These are phyloP conservation scores for Pseudocercospora musae DNA, from an alignment of 2,329 filamentous ascomycete species.

Conservation along the genomic window DNA sequence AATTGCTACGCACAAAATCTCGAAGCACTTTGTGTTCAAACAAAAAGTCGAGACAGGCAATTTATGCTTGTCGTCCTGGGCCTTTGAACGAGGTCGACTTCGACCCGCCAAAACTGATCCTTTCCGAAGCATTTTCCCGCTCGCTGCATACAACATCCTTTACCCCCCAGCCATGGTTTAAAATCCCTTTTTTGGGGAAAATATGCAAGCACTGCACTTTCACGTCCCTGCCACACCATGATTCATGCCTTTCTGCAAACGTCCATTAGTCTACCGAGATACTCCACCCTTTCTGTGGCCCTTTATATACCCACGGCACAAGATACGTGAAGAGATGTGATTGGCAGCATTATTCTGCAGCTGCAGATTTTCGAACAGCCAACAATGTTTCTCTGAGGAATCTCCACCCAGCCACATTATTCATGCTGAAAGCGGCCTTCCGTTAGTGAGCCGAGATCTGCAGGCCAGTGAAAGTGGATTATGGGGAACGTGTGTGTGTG, in stretches of 20 bases:
- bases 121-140: not conserved
- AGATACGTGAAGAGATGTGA: not conserved
- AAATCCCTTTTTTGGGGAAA: not conserved
- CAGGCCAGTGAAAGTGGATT: not conserved
- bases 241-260: no score
- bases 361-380: not conserved
- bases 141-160: no score
- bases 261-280: not conserved
- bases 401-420: slow-evolving; percentile 2
- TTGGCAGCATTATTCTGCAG: not conserved
- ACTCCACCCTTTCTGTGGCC: no score
- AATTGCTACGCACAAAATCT: no score
- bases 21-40: no score
- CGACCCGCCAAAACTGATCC: no score
- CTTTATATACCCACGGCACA: no score
- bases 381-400: not conserved
- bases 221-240: no score
- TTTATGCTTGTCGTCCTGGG: no score
- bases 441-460: not conserved
- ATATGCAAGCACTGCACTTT: not conserved
- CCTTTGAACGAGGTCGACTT: no score
- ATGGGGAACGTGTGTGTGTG: no score
- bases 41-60: no score
- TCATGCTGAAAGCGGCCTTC: not conserved
- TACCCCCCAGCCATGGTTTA: not conserved